A percentile compares a stretch with the other conserved stretches of the same genome.
phyloP scores from a whole-genome alignment of 2,329 filamentous ascomycete species.

The Pseudohalonectria lignicola region DNA sequence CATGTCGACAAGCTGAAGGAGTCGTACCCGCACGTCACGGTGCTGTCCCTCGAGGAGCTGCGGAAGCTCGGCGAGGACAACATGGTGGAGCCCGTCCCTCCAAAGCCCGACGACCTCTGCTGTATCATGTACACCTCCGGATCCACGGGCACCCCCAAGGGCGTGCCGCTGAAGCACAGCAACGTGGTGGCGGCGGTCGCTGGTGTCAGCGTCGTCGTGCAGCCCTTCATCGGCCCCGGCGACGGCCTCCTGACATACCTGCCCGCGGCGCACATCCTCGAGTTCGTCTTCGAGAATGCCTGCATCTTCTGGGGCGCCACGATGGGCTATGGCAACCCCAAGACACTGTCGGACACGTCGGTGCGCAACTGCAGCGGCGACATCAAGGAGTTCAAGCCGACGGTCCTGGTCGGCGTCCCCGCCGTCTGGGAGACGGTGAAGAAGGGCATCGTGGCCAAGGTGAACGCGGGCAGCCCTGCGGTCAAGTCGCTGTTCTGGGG shows the following conservation, averaged over 20 bases:
- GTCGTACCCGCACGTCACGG: constrained; percentile 33
- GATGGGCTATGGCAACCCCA: constrained; percentile 82
- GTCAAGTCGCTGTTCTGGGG: constrained; percentile 66
- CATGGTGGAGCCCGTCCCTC: constrained; percentile 56
- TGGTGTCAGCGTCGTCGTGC: constrained; percentile 67
- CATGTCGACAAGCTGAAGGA: constrained; percentile 37
- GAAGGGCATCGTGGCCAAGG: constrained; percentile 75
- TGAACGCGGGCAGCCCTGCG: constrained; percentile 56
- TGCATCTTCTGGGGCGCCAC: constrained; percentile 75
- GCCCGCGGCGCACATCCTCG: constrained; percentile 78
- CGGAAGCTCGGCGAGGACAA: constrained; percentile 47
- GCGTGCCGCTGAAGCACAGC: constrained; percentile 64
- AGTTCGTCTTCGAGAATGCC: constrained; percentile 83
- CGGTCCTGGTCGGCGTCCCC: constrained; percentile 75
- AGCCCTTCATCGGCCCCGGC: constrained; percentile 64
- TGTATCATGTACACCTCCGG: constrained; percentile 68
- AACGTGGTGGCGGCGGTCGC: constrained; percentile 64
- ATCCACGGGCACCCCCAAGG: constrained; percentile 74
- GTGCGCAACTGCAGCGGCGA: constrained; percentile 82
- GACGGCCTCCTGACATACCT: constrained; percentile 77
- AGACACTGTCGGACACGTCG: constrained; percentile 71
- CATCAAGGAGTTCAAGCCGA: constrained; percentile 75
- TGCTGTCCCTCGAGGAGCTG: constrained; percentile 40
- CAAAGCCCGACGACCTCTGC: constrained; percentile 62
- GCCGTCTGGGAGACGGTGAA: constrained; percentile 88